A percentile compares a stretch with the other conserved stretches of the same genome.
Evolutionary conservation across 140 eudicot genomes (phyloP).

Genomic region (Cichorium intybus): DNA sequence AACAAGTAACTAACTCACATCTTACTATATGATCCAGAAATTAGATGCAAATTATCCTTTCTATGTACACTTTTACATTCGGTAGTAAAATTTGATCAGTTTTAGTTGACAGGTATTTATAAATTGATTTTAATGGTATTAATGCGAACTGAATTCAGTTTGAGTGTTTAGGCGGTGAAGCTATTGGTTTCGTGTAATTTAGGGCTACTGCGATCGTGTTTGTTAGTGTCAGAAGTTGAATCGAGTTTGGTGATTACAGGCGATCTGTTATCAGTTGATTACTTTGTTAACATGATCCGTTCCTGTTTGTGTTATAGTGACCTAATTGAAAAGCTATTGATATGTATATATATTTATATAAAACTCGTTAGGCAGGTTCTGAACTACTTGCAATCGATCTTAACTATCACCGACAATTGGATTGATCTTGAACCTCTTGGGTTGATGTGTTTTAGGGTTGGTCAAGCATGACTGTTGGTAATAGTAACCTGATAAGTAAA

Average conservation of each 20-base stretch:
- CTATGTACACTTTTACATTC: neutral
- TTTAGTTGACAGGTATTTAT: neutral
- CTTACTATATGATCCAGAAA: neutral
- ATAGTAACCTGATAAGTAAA: conserved; percentile 12
- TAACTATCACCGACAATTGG: neutral
- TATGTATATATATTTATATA: neutral
- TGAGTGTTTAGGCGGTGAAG: conserved; percentile 14
- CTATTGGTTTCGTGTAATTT: conserved; percentile 12
- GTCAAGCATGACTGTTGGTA: conserved; percentile 10
- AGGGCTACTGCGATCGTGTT: conserved; percentile 15
- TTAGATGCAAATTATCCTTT: neutral
- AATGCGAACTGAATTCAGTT: neutral
- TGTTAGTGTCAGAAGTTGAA: conserved; percentile 11
- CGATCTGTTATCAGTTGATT: conserved; percentile 9
- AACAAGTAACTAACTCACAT: conserved; percentile 47
- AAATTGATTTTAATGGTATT: conserved; percentile 6
- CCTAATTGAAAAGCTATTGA: conserved; percentile 7
- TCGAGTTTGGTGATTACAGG: conserved; percentile 16
- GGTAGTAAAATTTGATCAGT: neutral
- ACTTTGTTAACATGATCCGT: conserved; percentile 17
- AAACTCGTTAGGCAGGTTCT: neutral
- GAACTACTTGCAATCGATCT: conserved; percentile 2
- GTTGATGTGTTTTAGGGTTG: conserved; percentile 15
- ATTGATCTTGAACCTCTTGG: neutral
- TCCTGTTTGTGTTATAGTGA: neutral